A percentile compares a stretch with the other conserved stretches of the same genome.
These are phyloP conservation scores for Coemansia sp. DNA, from an alignment of 192 early-diverging fungal species.

Conservation along the genomic window DNA sequence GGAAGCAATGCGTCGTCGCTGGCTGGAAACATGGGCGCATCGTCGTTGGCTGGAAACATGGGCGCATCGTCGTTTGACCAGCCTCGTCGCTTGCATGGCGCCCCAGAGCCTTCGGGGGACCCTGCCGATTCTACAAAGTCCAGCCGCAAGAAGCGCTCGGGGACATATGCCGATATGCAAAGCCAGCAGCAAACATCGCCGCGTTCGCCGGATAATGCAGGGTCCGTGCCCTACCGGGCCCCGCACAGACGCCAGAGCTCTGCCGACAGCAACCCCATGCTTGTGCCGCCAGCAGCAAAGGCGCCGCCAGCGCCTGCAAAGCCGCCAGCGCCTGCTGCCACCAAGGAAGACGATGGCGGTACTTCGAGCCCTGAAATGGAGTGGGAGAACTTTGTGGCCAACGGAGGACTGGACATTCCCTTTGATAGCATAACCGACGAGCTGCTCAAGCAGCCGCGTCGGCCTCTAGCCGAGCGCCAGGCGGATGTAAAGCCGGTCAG, in stretches of 20 bases:
- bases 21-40: no score
- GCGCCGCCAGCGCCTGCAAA: background rate
- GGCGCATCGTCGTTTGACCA: slow-evolving; percentile 18
- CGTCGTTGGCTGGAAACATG: no score
- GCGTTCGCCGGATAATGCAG: background rate
- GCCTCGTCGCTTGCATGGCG: slow-evolving; percentile 10
- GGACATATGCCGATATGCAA: background rate
- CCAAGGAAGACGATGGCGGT: slow-evolving; percentile 12
- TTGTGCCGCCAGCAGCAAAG: background rate
- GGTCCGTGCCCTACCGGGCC: slow-evolving; percentile 23
- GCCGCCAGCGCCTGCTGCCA: background rate
- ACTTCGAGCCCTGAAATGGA: slow-evolving; percentile 25
- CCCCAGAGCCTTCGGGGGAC: background rate
- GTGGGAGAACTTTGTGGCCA: slow-evolving; percentile 51
- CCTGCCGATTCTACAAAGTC: background rate
- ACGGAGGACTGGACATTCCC: slow-evolving; percentile 43
- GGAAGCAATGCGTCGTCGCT: slow-evolving; percentile 38
- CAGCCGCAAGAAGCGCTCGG: background rate
- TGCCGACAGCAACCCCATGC: slow-evolving; percentile 6
- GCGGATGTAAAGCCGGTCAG: background rate
- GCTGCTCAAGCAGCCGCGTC: slow-evolving; percentile 25
- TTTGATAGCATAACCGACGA: slow-evolving; percentile 44
- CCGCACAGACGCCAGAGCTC: slow-evolving; percentile 41
- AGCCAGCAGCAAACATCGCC: slow-evolving; percentile 10
- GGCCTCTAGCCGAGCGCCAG: background rate